A percentile compares a stretch with the other conserved stretches of the same genome.
Conservation (phyloP, 2,329 filamentous ascomycete genomes). For the Colletotrichum neosansevieriae region DNA sequence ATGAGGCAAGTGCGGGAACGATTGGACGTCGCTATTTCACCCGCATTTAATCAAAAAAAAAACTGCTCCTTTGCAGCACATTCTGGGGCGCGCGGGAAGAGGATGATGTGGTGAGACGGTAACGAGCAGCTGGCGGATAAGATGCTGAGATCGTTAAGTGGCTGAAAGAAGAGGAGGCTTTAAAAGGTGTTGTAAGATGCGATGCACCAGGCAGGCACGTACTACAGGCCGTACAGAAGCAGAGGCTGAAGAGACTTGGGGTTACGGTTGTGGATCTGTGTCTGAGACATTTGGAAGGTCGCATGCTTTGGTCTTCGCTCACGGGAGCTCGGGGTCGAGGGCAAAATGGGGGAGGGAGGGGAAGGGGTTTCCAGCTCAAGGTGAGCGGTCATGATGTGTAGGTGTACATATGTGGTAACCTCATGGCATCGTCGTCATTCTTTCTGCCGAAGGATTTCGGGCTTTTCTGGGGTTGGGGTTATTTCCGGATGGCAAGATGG, state of each 20-base stretch:
- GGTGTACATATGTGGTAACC: background rate
- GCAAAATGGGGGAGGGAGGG: background rate
- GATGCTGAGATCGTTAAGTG: background rate
- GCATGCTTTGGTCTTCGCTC: conserved; percentile 35
- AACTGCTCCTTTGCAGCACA: background rate
- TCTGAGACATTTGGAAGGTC: conserved; percentile 35
- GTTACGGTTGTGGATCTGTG: conserved; percentile 5
- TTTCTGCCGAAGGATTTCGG: no score
- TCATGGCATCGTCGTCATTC: no score
- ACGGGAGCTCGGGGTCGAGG: conserved; percentile 20
- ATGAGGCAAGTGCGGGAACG: no score
- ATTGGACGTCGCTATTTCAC: no score
- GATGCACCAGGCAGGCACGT: background rate
- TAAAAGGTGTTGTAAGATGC: background rate
- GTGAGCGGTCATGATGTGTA: background rate
- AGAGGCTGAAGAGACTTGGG: background rate
- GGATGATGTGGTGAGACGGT: conserved; percentile 1
- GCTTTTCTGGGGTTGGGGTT: no score
- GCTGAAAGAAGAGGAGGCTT: background rate
- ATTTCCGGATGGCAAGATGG: no score
- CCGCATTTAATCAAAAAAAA: no score
- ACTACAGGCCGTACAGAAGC: background rate
- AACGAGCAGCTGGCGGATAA: conserved; percentile 6
- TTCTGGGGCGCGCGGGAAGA: background rate
- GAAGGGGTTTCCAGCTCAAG: background rate